Evolutionary conservation across 768 basidiomycete species (phyloP).

Genomic region (Suillus subalutaceus): DNA sequence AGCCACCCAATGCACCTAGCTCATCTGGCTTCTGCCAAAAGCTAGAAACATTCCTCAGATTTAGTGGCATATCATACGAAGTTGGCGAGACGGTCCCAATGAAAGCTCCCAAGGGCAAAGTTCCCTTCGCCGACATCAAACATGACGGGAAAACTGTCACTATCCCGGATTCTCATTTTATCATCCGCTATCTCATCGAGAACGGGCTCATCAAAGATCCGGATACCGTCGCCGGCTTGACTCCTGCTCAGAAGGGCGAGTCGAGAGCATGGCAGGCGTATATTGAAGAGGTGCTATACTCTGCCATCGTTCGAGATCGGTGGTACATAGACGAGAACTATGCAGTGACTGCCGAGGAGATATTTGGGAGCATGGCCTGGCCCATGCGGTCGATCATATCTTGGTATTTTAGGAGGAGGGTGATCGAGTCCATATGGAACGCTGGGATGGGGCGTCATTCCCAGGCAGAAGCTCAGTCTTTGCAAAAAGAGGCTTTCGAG

Average conservation of each 20-base stretch:
- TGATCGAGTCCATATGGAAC: slow-evolving; percentile 19
- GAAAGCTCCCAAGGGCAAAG: slow-evolving; percentile 36
- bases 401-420: slow-evolving; percentile 26
- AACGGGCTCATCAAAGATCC: slow-evolving; percentile 29
- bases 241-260: slow-evolving; percentile 31
- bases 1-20: slow-evolving; percentile 24
- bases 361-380: slow-evolving; percentile 20
- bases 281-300: slow-evolving; percentile 34
- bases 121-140: slow-evolving; percentile 35
- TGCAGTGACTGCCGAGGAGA: slow-evolving; percentile 16
- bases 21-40: slow-evolving; percentile 38
- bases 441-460: slow-evolving; percentile 36
- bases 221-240: slow-evolving; percentile 28
- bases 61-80: slow-evolving; percentile 30
- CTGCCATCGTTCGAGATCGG: slow-evolving; percentile 31
- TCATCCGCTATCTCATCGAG: slow-evolving; percentile 33
- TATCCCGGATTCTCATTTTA: slow-evolving; percentile 37
- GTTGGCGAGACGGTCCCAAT: slow-evolving; percentile 26
- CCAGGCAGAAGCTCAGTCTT: slow-evolving; percentile 32
- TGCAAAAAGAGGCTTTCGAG: slow-evolving; percentile 33
- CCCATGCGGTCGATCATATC: slow-evolving; percentile 25
- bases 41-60: slow-evolving; percentile 34
- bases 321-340: slow-evolving; percentile 35
- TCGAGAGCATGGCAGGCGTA: slow-evolving; percentile 38
- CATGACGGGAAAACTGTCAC: slow-evolving; percentile 23